Evolutionary conservation across 495 filamentous ascomycete species (phyloP).

Genomic region (Penicillium lagena): DNA sequence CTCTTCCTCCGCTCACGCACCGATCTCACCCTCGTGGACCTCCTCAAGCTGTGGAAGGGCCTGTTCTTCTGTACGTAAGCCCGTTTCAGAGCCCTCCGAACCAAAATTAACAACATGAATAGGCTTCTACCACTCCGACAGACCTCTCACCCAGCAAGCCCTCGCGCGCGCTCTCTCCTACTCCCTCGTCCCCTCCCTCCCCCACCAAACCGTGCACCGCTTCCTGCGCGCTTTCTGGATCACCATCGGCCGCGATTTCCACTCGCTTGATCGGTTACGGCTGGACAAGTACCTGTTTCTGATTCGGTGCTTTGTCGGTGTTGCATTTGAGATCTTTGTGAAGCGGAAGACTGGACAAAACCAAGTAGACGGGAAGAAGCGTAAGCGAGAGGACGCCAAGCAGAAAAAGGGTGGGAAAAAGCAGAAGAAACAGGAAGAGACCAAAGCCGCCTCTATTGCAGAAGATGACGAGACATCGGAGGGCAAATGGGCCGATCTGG

Average conservation of each 20-base stretch:
- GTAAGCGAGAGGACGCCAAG: constrained; percentile 22
- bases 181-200: constrained; percentile 59
- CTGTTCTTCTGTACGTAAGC: constrained; percentile 73
- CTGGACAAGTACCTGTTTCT: constrained; percentile 92
- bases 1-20: constrained; percentile 66
- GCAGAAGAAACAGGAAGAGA: constrained; percentile 21
- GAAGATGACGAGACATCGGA: constrained; percentile 14
- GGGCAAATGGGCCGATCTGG: constrained; percentile 32
- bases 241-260: constrained; percentile 79
- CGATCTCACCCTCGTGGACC: constrained; percentile 64
- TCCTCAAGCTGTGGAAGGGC: constrained; percentile 93
- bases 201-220: constrained; percentile 41
- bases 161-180: constrained; percentile 78
- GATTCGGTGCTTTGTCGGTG: constrained; percentile 67
- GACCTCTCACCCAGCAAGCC: constrained; percentile 77
- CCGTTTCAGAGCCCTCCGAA: neutral
- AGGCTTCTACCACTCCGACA: constrained; percentile 91
- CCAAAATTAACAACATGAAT: neutral
- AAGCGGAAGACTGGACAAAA: constrained; percentile 16
- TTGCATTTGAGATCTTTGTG: constrained; percentile 49
- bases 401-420: constrained; percentile 42
- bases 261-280: constrained; percentile 72
- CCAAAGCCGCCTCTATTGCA: constrained; percentile 2
- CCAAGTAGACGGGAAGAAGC: constrained; percentile 19
- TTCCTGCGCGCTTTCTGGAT: constrained; percentile 81